Evolutionary conservation across 2,329 filamentous ascomycete genomes (phyloP).

Genomic region (Tolypocladium guangdongense): DNA sequence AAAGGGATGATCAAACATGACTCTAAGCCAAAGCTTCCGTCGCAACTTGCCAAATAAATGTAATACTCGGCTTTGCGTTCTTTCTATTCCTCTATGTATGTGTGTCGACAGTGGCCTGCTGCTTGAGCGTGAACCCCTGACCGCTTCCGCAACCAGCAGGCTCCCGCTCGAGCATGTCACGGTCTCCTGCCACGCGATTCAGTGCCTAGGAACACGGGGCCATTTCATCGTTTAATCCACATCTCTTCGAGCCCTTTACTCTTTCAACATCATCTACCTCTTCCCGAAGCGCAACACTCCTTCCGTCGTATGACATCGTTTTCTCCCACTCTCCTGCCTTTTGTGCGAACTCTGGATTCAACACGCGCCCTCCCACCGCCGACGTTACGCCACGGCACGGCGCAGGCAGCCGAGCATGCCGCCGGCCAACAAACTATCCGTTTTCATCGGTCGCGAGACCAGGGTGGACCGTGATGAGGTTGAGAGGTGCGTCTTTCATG

Average conservation of each 20-base stretch:
- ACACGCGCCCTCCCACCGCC: background rate
- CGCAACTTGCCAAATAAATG: background rate
- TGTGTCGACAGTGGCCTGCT: background rate
- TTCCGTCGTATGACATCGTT: background rate
- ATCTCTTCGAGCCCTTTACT: background rate
- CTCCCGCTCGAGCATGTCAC: background rate
- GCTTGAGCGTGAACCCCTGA: background rate
- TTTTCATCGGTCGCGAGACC: conserved; percentile 13
- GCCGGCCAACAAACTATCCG: conserved; percentile 1
- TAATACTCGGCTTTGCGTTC: too few species aligned
- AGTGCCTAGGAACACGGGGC: background rate
- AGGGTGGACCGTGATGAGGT: conserved; percentile 5
- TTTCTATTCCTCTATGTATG: background rate
- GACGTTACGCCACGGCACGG: background rate
- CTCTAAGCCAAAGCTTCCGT: background rate
- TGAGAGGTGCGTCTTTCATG: conserved; percentile 3
- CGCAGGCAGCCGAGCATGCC: conserved; percentile 6
- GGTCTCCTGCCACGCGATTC: background rate
- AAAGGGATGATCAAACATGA: background rate
- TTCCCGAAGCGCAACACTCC: background rate
- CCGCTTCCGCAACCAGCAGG: background rate
- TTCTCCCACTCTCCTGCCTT: background rate
- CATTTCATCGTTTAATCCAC: background rate
- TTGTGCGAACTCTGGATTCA: background rate
- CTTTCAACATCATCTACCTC: background rate